phyloP scores from a whole-genome alignment of 225 moss, liverwort and hornwort genomes.

The Physcomitrellopsis africana region DNA sequence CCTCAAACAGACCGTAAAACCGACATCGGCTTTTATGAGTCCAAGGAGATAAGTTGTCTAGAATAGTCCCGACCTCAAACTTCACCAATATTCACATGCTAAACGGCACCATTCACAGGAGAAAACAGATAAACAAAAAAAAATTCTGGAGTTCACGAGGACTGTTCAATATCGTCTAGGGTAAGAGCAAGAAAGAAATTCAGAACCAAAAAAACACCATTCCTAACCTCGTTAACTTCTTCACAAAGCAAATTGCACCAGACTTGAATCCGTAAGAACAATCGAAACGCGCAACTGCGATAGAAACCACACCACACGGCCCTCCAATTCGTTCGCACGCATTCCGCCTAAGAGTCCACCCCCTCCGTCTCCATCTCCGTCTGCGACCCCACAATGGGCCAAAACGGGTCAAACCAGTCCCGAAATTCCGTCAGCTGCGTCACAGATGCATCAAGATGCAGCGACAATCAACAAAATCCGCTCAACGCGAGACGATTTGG shows the following conservation, averaged over 20 bases:
- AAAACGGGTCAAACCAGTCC: slow-evolving; percentile 11
- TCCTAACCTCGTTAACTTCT: slow-evolving; percentile 31
- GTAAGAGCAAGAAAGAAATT: background rate
- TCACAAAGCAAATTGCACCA: slow-evolving; percentile 18
- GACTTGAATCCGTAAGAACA: background rate
- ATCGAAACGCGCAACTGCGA: background rate
- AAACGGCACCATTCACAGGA: background rate
- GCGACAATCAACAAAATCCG: slow-evolving; percentile 6
- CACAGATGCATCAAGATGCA: background rate
- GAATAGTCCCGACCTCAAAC: slow-evolving; percentile 15
- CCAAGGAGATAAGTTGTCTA: background rate
- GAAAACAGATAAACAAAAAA: too few species aligned
- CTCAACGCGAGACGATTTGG: background rate
- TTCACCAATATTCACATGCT: background rate
- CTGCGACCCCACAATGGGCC: background rate
- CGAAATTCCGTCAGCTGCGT: slow-evolving; percentile 17
- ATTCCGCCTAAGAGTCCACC: slow-evolving; percentile 9
- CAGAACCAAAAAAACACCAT: background rate
- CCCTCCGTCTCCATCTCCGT: slow-evolving; percentile 7
- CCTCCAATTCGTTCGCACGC: slow-evolving; percentile 22
- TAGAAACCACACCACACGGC: background rate
- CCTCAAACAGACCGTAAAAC: background rate
- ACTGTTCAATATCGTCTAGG: slow-evolving; percentile 20
- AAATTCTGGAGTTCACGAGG: slow-evolving; percentile 1
- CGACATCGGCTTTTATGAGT: background rate